These are phyloP conservation scores for Leccinum longicurvipes DNA, from an alignment of 768 basidiomycete genomes.

Conservation along the genomic window DNA sequence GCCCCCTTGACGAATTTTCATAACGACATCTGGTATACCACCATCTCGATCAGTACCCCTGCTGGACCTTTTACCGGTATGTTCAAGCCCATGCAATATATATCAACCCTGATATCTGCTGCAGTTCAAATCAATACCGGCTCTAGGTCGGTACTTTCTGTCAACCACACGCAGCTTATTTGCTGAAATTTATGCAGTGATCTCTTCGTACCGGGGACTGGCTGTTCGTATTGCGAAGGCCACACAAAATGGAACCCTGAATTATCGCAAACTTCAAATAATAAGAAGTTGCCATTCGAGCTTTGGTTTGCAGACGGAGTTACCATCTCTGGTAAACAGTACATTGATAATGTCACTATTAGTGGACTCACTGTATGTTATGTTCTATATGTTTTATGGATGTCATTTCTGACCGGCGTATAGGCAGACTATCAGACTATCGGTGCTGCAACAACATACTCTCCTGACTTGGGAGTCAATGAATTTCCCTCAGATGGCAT, in stretches of 20 bases:
- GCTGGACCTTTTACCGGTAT: neutral
- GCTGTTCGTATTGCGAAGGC: neutral
- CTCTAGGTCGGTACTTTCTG: neutral
- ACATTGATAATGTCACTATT: neutral
- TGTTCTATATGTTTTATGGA: neutral
- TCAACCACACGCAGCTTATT: neutral
- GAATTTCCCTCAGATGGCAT: neutral
- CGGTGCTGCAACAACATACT: neutral
- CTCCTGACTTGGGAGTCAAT: neutral
- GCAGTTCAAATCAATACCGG: neutral
- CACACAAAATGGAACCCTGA: neutral
- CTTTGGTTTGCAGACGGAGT: neutral
- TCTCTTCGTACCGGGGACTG: neutral
- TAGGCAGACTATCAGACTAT: neutral
- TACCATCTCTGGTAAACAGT: neutral
- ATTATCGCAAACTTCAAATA: neutral
- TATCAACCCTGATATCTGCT: neutral
- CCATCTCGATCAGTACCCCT: neutral
- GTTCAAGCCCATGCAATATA: neutral
- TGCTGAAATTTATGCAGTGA: neutral
- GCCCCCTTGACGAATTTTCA: neutral
- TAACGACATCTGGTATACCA: neutral
- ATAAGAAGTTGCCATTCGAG: neutral
- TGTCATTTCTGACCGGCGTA: neutral
- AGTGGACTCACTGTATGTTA: neutral